Evolutionary conservation across 2,329 filamentous ascomycete genomes (phyloP).

Genomic region (Cercospora sp.): DNA sequence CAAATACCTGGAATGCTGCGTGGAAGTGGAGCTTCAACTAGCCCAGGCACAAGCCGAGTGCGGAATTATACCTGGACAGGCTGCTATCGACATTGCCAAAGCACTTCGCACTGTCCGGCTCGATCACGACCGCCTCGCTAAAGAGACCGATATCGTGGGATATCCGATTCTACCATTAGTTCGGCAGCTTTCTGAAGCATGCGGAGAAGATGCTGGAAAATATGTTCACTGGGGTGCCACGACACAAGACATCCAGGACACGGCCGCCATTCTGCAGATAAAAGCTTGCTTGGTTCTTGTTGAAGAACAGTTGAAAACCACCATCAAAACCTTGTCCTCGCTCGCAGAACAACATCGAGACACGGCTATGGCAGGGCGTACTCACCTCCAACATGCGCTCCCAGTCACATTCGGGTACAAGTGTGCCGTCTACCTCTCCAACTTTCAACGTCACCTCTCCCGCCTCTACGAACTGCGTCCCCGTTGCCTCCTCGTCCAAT

Average conservation of each 20-base stretch:
- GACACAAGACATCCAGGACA: constrained; percentile 38
- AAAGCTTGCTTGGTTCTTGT: constrained; percentile 28
- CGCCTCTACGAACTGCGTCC: constrained; percentile 31
- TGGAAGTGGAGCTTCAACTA: constrained; percentile 30
- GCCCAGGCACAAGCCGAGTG: constrained; percentile 28
- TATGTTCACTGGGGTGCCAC: constrained; percentile 39
- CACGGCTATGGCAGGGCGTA: constrained; percentile 35
- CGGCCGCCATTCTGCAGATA: constrained; percentile 34
- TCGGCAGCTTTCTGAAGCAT: constrained; percentile 31
- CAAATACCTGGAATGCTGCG: constrained; percentile 27
- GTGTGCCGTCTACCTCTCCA: constrained; percentile 35
- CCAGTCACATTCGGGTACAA: constrained; percentile 40
- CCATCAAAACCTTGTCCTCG: constrained; percentile 20
- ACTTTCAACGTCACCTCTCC: constrained; percentile 33
- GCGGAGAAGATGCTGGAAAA: constrained; percentile 30
- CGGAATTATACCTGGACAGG: constrained; percentile 31
- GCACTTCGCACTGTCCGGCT: constrained; percentile 18
- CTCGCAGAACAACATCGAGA: constrained; percentile 27
- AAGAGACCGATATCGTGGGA: constrained; percentile 36
- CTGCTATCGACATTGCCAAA: constrained; percentile 28
- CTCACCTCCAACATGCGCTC: constrained; percentile 38
- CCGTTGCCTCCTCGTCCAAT: constrained; percentile 35
- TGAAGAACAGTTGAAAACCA: constrained; percentile 16
- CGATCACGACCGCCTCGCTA: constrained; percentile 29
- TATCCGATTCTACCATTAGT: constrained; percentile 38